Base-by-base conservation (phyloP, 495 filamentous ascomycete species). In the Penicillium turbatum region DNA sequence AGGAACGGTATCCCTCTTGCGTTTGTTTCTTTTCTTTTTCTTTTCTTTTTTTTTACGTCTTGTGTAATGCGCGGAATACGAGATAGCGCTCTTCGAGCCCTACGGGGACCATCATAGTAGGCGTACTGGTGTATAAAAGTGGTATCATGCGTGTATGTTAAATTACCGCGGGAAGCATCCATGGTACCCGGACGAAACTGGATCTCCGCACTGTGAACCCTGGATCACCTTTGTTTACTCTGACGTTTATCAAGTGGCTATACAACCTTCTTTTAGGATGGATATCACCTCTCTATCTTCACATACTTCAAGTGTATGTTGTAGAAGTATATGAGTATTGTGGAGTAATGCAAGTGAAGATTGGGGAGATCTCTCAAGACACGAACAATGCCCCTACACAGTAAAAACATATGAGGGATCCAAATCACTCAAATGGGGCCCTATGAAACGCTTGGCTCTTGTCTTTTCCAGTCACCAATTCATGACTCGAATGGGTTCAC, bases 1-100 rank as follows among this genome's bases (percentile, higher is more conserved):
- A 74, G 71, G 71, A 72, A 74, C 71, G 72, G 61, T 15, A 46
- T 34, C n/a, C n/a, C 32, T 46, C 34, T 46, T 44, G 41, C 41
- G 41, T 44, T 46, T 45, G 42, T 8, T n/a, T 30, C n/a, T 31
- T 24, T 26, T 48, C 26, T 16, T 32, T 32, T 29, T n/a, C n/a
- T 29, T 13, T 45, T 29, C 4, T 32, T 16, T 44, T 30, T 35
- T n/a, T 5, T 10, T 10, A 1, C 12, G 12, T 8, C 34, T 37
- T 41, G 26, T 40, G 36, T 31, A 40, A 38, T 38, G 12, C 47
- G 2, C 24, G 21, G 32, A 24, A 10, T 38, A 48, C 32, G 12
- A 31, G 6, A 21, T 34, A n/a, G 11, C 11, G 27, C 9, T 37
- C 19, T 36, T 34, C 43, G 34, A 30, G 43, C 16, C 17, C 5